Conservation (phyloP, 192 early-diverging fungal genomes). For the Dissophora ornata region DNA sequence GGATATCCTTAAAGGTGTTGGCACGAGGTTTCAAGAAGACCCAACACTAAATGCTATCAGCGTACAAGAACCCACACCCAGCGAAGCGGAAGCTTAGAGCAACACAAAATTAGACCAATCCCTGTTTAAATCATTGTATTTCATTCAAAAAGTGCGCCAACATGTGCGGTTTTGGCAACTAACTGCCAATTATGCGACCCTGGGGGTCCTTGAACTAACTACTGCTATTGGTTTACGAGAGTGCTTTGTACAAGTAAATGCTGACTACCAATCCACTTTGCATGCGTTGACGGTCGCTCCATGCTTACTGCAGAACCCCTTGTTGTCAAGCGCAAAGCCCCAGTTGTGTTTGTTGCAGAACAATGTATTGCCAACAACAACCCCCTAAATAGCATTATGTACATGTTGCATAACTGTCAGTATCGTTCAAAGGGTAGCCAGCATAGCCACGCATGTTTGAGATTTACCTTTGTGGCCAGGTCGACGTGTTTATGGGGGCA, state of each 20-base stretch:
- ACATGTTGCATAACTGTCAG: too few species aligned
- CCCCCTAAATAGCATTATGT: conserved; percentile 56
- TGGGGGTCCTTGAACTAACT: too few species aligned
- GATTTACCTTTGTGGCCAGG: conserved; percentile 56
- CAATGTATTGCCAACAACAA: conserved; percentile 62
- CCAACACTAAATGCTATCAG: too few species aligned
- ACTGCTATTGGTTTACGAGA: not conserved
- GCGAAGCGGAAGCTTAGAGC: too few species aligned
- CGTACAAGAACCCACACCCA: too few species aligned
- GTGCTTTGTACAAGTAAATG: not conserved
- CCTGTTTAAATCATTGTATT: too few species aligned
- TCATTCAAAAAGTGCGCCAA: too few species aligned
- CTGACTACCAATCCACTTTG: conserved; percentile 56
- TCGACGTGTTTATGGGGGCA: conserved; percentile 65
- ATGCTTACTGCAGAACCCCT: conserved; percentile 52
- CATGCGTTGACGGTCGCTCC: conserved; percentile 57
- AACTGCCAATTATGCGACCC: too few species aligned
- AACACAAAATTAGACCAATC: too few species aligned
- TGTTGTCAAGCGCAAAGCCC: conserved; percentile 53
- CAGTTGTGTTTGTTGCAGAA: conserved; percentile 65
- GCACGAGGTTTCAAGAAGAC: not conserved
- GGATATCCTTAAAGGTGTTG: conserved; percentile 2
- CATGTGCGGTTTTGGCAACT: too few species aligned
- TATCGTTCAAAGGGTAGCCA: too few species aligned
- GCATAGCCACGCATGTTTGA: too few species aligned